Conservation (phyloP, 1,139 yeast genomes). For the Candida sanyaensis region DNA sequence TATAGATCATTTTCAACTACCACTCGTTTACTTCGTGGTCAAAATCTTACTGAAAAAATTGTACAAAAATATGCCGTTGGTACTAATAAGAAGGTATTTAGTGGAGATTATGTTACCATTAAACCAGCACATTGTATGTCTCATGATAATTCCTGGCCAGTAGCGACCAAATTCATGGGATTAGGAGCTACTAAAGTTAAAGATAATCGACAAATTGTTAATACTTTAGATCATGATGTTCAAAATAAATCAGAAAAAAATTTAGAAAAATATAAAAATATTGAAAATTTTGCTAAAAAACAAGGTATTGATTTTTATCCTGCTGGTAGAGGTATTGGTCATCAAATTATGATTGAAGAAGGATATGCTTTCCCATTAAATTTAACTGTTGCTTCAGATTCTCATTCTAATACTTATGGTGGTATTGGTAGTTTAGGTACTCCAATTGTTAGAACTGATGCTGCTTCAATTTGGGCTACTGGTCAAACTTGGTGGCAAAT, state of each 20-base stretch:
- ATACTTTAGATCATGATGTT: slow-evolving; percentile 96
- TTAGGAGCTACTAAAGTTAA: slow-evolving; percentile 84
- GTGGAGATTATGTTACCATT: slow-evolving; percentile 95
- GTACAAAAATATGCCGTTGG: slow-evolving; percentile 94
- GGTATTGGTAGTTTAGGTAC: slow-evolving; percentile 96
- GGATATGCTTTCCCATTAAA: slow-evolving; percentile 97
- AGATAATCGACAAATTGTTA: slow-evolving; percentile 87
- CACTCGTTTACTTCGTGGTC: slow-evolving; percentile 43
- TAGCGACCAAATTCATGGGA: slow-evolving; percentile 93
- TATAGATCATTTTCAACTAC: slow-evolving; percentile 12
- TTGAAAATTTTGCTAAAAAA: slow-evolving; percentile 81
- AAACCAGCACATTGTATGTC: slow-evolving; percentile 98
- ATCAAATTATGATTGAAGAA: slow-evolving; percentile 97
- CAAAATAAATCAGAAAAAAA: slow-evolving; percentile 90
- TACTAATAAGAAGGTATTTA: slow-evolving; percentile 58
- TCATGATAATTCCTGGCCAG: slow-evolving; percentile 99
- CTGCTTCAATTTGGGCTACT: slow-evolving; percentile 99
- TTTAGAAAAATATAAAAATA: slow-evolving; percentile 81
- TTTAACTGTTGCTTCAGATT: slow-evolving; percentile 94
- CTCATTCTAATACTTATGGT: slow-evolving; percentile 97
- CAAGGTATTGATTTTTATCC: slow-evolving; percentile 98
- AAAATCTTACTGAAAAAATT: slow-evolving; percentile 91
- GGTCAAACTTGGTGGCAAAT: slow-evolving; percentile 99
- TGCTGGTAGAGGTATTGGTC: slow-evolving; percentile 99
- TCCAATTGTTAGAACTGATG: slow-evolving; percentile 97